Evolutionary conservation across 805 yeast genomes (phyloP), one percentile per base, ranked within the genome.

Genomic region (Lipomyces orientalis): DNA sequence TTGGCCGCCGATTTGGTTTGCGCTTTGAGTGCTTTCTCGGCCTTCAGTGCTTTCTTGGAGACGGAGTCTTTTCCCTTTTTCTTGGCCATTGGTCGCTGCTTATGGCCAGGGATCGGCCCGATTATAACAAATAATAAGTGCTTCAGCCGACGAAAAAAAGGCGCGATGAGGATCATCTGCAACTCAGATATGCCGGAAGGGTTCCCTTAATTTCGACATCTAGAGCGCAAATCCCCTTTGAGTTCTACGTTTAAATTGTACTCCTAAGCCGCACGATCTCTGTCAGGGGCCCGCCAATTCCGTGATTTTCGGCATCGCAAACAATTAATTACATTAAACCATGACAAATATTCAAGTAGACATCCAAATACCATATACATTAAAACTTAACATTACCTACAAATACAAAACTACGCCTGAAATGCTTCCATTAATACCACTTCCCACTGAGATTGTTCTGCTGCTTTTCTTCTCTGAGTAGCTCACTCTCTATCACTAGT

Each of bases 11-110:
- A 88, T 76, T 95, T 94, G 62, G 86, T 81, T 61, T 82, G 84
- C 62, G 86, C 89, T 78, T 94, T 94, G 79, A 88, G 88, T 69
- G 85, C 87, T 81, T 94, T 94, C 71, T 86, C 91, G 49, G 94
- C 96, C 35, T 89, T 82, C 59, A 97, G 86, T 29, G 95, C 96
- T 84, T 92, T 93, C 79, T 92, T 92, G 73, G 97, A 91, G 59
- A 91, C 64, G 74, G 97, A 91, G 61, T 91, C 55, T 78, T 92
- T 93, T 72, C 91, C 88, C 78, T 92, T 91, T 77, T 86, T 90
- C 81, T 93, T 94, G 16, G 94, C 98, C 98, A 93, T 93, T 25
- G 55, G n/a, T 52, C 19, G 31, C 22, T 22, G 49, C 49, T 43
- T n/a, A 5, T 43, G 8, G 49, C n/a, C 22, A 16, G 49, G 16